Conservation (phyloP, 306 rosid genomes). For the Pyrus communis region DNA sequence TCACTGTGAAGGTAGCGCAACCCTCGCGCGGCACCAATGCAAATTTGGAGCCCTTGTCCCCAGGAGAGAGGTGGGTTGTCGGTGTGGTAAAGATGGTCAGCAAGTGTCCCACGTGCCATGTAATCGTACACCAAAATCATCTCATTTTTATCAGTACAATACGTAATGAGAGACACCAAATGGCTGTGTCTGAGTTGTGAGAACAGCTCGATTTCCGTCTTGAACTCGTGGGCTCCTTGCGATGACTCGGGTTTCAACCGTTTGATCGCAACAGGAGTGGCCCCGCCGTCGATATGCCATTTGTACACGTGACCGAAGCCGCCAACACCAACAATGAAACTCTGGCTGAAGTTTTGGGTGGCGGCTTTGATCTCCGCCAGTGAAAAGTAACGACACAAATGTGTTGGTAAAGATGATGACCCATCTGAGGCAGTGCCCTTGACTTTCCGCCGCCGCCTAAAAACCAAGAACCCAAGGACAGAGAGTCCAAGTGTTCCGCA, state of each 20-base stretch:
- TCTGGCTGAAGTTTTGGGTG: conserved; percentile 20
- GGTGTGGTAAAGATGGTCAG: conserved; percentile 10
- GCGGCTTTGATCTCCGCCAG: background rate
- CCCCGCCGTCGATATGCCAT: background rate
- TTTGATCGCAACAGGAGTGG: conserved; percentile 19
- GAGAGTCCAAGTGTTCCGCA: background rate
- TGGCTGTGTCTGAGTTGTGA: conserved; percentile 25
- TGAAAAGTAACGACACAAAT: conserved; percentile 23
- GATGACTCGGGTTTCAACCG: conserved; percentile 28
- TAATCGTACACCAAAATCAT: conserved; percentile 29
- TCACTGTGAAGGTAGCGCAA: conserved; percentile 20
- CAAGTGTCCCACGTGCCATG: conserved; percentile 13
- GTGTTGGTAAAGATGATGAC: conserved; percentile 1
- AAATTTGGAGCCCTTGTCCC: conserved; percentile 19
- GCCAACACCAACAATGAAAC: conserved; percentile 21
- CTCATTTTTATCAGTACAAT: conserved; percentile 1
- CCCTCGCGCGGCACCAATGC: conserved; percentile 21
- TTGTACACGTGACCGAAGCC: conserved; percentile 48
- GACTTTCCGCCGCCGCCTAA: background rate
- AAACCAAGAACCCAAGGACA: background rate
- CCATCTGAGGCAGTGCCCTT: background rate
- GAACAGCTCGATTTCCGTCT: conserved; percentile 32
- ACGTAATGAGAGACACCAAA: conserved; percentile 23
- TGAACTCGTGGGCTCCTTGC: conserved; percentile 32
- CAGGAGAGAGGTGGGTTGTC: conserved; percentile 16